Percentiles rank a stretch among this genome's conserved stretches.
Evolutionary conservation across 2,329 filamentous ascomycete genomes (phyloP).

Genomic region (Graphilbum fragrans): DNA sequence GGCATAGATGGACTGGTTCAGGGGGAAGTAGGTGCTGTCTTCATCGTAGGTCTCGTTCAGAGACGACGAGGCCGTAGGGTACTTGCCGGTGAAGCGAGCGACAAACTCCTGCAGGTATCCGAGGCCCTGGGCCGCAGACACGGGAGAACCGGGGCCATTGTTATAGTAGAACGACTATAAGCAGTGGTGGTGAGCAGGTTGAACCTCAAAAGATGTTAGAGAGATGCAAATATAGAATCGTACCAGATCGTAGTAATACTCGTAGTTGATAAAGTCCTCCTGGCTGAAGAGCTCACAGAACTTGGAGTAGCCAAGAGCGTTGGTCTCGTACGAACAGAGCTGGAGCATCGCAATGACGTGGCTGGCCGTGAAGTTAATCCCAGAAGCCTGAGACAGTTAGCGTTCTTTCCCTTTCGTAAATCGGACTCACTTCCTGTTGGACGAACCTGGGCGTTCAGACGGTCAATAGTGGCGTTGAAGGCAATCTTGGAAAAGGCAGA

Average conservation of each 20-base stretch:
- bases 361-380: constrained; percentile 18
- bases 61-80: constrained; percentile 16
- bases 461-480: constrained; percentile 17
- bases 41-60: constrained; percentile 24
- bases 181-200: not conserved
- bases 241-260: constrained; percentile 29
- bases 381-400: constrained; percentile 13
- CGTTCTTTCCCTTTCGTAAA: no score
- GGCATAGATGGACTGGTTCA: constrained; percentile 28
- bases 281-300: constrained; percentile 28
- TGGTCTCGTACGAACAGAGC: constrained; percentile 20
- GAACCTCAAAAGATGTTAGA: no score
- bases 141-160: constrained; percentile 19
- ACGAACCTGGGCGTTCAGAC: constrained; percentile 13
- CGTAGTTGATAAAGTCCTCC: constrained; percentile 28
- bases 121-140: constrained; percentile 19
- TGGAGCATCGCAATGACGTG: constrained; percentile 27
- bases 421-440: not conserved
- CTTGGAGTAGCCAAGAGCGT: constrained; percentile 26
- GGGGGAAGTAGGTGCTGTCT: constrained; percentile 26
- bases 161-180: constrained; percentile 17
- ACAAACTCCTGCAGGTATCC: constrained; percentile 20
- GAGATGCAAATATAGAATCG: constrained; percentile 16
- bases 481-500: constrained; percentile 13
- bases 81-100: constrained; percentile 17